These are phyloP conservation scores for Arctostaphylos glauca DNA, from an alignment of 148 eudicot species.

Conservation along the genomic window DNA sequence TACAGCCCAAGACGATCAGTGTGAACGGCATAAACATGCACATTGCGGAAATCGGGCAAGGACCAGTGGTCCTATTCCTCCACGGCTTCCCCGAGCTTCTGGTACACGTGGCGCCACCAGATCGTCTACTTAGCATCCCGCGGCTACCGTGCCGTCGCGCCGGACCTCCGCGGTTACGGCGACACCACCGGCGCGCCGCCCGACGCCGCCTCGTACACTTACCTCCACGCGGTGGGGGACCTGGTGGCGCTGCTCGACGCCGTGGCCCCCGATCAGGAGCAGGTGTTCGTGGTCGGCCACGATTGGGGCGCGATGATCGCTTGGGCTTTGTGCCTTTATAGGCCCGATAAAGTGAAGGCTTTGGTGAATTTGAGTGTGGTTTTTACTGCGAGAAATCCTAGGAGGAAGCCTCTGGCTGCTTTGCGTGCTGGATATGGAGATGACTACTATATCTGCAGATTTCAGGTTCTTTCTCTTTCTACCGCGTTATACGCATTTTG, in stretches of 20 bases:
- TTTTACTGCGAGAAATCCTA: constrained; percentile 31
- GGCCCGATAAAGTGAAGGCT: constrained; percentile 40
- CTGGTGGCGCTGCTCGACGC: constrained; percentile 34
- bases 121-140: constrained; percentile 3
- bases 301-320: constrained; percentile 48
- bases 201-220: constrained; percentile 7
- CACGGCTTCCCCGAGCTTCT: constrained; percentile 26
- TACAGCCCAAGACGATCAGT: neutral
- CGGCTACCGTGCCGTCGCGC: constrained; percentile 23
- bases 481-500: too few relatives aligned
- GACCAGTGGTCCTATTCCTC: constrained; percentile 16
- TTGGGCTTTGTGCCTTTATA: constrained; percentile 37
- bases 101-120: constrained; percentile 27
- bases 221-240: constrained; percentile 42
- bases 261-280: constrained; percentile 19
- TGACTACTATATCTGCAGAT: constrained; percentile 48
- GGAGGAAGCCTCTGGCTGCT: constrained; percentile 18
- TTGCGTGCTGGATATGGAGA: constrained; percentile 33
- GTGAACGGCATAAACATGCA: constrained; percentile 23
- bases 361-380: constrained; percentile 39
- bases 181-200: neutral
- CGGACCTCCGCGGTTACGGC: constrained; percentile 17
- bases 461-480: constrained; percentile 27
- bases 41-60: constrained; percentile 18
- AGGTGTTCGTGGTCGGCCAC: constrained; percentile 45